A percentile compares a stretch with the other conserved stretches of the same genome.
phyloP scores from a whole-genome alignment of 225 moss, liverwort and hornwort genomes.

The Sphagnum tenellum region DNA sequence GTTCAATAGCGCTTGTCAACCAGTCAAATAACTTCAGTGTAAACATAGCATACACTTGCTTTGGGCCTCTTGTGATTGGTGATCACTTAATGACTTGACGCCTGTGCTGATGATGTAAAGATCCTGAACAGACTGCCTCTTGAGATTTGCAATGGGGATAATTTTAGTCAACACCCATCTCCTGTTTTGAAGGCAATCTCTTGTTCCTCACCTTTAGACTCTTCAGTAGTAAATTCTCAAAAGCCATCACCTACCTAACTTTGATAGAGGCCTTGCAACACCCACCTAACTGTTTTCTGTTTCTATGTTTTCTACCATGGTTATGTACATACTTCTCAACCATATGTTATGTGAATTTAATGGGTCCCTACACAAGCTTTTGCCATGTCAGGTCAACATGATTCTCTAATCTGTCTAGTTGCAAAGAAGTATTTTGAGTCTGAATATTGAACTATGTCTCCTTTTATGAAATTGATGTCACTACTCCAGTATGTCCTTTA shows the following conservation, averaged over 20 bases:
- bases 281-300: background rate
- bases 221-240: constrained; percentile 4
- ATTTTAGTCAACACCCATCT: constrained; percentile 8
- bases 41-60: constrained; percentile 1
- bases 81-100: constrained; percentile 4
- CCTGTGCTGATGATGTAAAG: constrained; percentile 11
- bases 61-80: constrained; percentile 2
- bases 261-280: constrained; percentile 5
- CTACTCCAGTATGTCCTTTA: too few species aligned
- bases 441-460: background rate
- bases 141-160: constrained; percentile 10
- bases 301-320: too few species aligned
- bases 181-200: constrained; percentile 10
- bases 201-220: background rate
- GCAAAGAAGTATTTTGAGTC: too few species aligned
- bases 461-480: too few species aligned
- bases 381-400: too few species aligned
- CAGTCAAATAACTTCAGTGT: background rate
- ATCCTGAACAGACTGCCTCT: constrained; percentile 13
- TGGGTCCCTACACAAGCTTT: too few species aligned
- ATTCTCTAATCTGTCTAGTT: too few species aligned
- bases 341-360: too few species aligned
- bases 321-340: too few species aligned
- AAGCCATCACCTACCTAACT: constrained; percentile 1
- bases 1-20: background rate